Conservation (phyloP, 2,329 filamentous ascomycete genomes). For the Lachnellula hyalina region DNA sequence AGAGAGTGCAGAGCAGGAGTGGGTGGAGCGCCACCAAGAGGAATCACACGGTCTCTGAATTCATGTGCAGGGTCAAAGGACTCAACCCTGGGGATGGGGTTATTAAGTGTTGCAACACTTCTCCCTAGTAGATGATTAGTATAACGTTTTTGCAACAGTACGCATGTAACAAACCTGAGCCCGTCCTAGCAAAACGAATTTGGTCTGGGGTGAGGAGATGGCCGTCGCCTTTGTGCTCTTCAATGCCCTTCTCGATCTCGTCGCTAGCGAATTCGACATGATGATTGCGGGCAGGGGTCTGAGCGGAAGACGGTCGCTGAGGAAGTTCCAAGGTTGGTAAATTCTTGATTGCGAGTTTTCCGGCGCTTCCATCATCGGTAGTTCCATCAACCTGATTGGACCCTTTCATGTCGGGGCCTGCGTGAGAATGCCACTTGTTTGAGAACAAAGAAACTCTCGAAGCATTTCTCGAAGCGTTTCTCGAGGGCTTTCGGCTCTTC, state of each 20-base stretch:
- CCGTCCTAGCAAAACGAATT: neutral
- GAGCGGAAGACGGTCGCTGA: neutral
- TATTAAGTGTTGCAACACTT: neutral
- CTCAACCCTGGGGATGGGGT: no score
- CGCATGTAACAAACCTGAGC: no score
- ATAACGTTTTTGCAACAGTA: no score
- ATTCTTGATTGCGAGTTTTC: constrained; percentile 3
- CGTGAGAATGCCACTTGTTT: constrained; percentile 5
- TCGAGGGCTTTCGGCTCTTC: constrained; percentile 16
- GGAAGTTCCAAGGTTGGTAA: neutral
- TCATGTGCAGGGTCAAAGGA: neutral
- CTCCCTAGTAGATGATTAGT: neutral
- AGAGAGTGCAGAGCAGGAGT: constrained; percentile 34
- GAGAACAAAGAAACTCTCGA: constrained; percentile 19
- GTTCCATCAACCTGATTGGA: neutral
- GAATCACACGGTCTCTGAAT: constrained; percentile 13
- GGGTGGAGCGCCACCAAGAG: constrained; percentile 20
- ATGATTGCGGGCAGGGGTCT: constrained; percentile 21
- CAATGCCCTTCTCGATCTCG: constrained; percentile 3
- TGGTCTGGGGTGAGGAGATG: no score
- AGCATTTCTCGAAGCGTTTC: constrained; percentile 11
- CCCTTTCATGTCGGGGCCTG: neutral
- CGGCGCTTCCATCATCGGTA: neutral
- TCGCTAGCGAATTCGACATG: constrained; percentile 54
- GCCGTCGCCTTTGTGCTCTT: neutral